Percentiles rank a stretch among this genome's conserved stretches.
Conservation (phyloP, 805 yeast species). For the Zygoascus tannicola region DNA sequence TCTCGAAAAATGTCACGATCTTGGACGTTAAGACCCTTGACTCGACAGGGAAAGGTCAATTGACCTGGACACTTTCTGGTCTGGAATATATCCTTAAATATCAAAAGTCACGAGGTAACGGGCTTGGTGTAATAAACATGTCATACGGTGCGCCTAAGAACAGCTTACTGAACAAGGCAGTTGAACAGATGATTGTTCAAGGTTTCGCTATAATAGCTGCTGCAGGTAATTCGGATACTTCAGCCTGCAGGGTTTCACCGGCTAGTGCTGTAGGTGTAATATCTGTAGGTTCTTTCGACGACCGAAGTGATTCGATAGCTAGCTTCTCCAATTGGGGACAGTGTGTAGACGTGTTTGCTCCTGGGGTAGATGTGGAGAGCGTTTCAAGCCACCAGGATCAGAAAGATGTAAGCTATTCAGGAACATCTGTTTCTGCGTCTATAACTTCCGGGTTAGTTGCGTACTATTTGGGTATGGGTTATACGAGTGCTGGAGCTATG, state of each 20-base stretch:
- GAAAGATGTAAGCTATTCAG: conserved; percentile 29
- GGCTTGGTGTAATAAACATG: conserved; percentile 19
- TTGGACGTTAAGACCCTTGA: conserved; percentile 68
- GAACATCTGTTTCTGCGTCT: conserved; percentile 96
- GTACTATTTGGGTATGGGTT: conserved; percentile 43
- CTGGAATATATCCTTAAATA: conserved; percentile 25
- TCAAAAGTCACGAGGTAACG: conserved; percentile 10
- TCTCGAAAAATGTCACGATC: conserved; percentile 56
- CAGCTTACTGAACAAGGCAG: conserved; percentile 20
- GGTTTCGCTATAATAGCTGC: conserved; percentile 26
- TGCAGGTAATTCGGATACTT: conserved; percentile 61
- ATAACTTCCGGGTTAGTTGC: conserved; percentile 85
- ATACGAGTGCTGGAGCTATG: conserved; percentile 15
- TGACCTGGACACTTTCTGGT: conserved; percentile 27
- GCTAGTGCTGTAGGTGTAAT: conserved; percentile 66
- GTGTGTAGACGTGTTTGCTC: conserved; percentile 82
- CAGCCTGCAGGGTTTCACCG: conserved; percentile 82
- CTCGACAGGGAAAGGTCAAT: conserved; percentile 53
- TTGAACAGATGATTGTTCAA: conserved; percentile 18
- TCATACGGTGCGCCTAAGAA: conserved; percentile 22
- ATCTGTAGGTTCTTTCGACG: conserved; percentile 86
- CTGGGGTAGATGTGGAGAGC: conserved; percentile 78
- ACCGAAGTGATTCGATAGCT: conserved; percentile 58
- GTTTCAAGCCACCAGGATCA: conserved; percentile 9
- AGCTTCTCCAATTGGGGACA: conserved; percentile 83